Percentiles rank a stretch among this genome's conserved stretches.
Conservation (phyloP, 176 grass and related monocot genomes). For the Triticum aestivum region DNA sequence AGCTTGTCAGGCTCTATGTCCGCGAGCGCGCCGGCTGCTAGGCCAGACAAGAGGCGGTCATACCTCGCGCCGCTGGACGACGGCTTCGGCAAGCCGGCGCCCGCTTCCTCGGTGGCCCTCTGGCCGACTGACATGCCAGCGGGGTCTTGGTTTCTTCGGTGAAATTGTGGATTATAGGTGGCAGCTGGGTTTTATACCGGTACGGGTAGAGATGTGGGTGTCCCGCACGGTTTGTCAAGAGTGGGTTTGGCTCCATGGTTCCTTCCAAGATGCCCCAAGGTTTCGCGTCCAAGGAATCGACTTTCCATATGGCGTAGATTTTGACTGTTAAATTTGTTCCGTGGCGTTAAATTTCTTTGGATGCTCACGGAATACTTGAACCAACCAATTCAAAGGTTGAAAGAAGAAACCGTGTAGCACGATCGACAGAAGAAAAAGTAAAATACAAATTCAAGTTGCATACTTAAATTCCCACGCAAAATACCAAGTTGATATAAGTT, state of each 20-base stretch:
- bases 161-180: neutral
- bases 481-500: neutral
- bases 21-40: constrained; percentile 46
- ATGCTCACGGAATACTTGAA: neutral
- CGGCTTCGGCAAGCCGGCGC: neutral
- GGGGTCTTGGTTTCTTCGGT: neutral
- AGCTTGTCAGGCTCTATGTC: constrained; percentile 64
- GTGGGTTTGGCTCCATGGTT: constrained; percentile 42
- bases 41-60: constrained; percentile 54
- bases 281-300: constrained; percentile 55
- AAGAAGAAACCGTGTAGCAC: neutral
- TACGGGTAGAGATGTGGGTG: constrained; percentile 30
- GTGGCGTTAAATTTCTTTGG: neutral
- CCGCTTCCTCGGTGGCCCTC: neutral
- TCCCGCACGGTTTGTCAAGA: constrained; percentile 59
- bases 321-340: neutral
- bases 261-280: constrained; percentile 38
- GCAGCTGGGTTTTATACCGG: constrained; percentile 21
- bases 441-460: neutral
- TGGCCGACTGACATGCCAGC: constrained; percentile 23
- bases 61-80: neutral
- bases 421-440: neutral
- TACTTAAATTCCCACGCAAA: too few relatives aligned
- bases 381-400: neutral
- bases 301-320: neutral